Evolutionary conservation across 805 yeast species (phyloP).

Genomic region (Babjeviella inositovora): DNA sequence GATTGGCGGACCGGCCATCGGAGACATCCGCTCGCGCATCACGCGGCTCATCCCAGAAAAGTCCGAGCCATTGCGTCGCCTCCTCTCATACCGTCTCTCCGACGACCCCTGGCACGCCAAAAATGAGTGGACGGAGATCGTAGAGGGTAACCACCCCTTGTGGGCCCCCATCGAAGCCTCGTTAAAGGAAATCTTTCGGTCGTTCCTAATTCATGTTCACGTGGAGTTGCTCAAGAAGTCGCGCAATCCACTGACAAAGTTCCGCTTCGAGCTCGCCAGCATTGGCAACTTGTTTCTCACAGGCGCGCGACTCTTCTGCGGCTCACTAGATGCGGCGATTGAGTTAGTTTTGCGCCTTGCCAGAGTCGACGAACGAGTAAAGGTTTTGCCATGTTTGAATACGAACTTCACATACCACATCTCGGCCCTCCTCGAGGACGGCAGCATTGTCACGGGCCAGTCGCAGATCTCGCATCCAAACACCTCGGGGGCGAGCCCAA

Average conservation of each 20-base stretch:
- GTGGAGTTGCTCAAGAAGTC: slow-evolving; percentile 59
- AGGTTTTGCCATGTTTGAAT: slow-evolving; percentile 68
- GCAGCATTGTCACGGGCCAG: slow-evolving; percentile 72
- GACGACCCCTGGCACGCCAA: slow-evolving; percentile 34
- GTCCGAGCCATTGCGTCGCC: slow-evolving; percentile 13
- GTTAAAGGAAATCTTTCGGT: slow-evolving; percentile 54
- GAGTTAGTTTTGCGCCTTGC: slow-evolving; percentile 58
- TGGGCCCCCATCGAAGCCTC: slow-evolving; percentile 51
- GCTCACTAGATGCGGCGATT: slow-evolving; percentile 72
- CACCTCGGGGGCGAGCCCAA: slow-evolving; percentile 6
- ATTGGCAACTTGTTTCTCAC: slow-evolving; percentile 76
- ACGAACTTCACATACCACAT: slow-evolving; percentile 80
- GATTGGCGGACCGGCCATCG: slow-evolving; percentile 91
- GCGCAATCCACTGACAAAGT: slow-evolving; percentile 36
- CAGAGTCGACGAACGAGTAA: slow-evolving; percentile 29
- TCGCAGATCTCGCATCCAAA: slow-evolving; percentile 86
- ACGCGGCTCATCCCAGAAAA: slow-evolving; percentile 54
- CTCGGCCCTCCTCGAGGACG: slow-evolving; percentile 57
- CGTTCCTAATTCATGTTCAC: slow-evolving; percentile 68
- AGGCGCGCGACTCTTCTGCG: slow-evolving; percentile 69
- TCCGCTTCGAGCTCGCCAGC: slow-evolving; percentile 64
- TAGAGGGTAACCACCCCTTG: slow-evolving; percentile 60
- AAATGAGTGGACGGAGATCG: slow-evolving; percentile 59
- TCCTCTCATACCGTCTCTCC: slow-evolving; percentile 35
- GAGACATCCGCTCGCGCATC: slow-evolving; percentile 75